Percentiles rank a stretch among this genome's conserved stretches.
phyloP scores from a whole-genome alignment of 805 yeast genomes.

The Candida tammaniensis region DNA sequence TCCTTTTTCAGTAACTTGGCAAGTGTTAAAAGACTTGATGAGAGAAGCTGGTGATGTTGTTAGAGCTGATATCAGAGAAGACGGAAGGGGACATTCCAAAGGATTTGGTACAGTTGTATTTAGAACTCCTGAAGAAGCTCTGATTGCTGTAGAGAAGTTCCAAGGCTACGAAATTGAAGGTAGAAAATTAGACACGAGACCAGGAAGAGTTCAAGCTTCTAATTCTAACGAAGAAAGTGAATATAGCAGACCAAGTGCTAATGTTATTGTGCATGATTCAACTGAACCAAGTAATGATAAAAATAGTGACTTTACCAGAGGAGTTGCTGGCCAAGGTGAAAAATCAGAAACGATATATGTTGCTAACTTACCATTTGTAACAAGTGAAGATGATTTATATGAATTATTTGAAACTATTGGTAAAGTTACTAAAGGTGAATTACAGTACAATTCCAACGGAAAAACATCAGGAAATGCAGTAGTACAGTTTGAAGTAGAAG shows the following conservation, averaged over 20 bases:
- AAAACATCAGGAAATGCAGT: slow-evolving; percentile 84
- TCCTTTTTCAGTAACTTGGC: slow-evolving; percentile 83
- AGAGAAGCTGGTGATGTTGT: slow-evolving; percentile 72
- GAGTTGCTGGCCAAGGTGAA: slow-evolving; percentile 60
- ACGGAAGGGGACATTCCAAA: slow-evolving; percentile 69
- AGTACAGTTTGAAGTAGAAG: slow-evolving; percentile 65
- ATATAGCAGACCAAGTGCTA: slow-evolving; percentile 8
- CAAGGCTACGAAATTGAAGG: slow-evolving; percentile 75
- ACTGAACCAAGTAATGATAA: slow-evolving; percentile 14
- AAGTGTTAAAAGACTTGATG: slow-evolving; percentile 80
- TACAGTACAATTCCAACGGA: slow-evolving; percentile 53
- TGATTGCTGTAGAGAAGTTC: slow-evolving; percentile 64
- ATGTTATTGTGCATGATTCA: slow-evolving; percentile 10
- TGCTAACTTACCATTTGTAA: slow-evolving; percentile 81
- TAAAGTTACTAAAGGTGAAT: slow-evolving; percentile 69
- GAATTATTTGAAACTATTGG: slow-evolving; percentile 88
- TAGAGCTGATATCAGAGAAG: slow-evolving; percentile 75
- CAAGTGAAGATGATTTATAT: slow-evolving; percentile 78
- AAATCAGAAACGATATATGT: slow-evolving; percentile 55
- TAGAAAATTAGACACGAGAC: slow-evolving; percentile 74
- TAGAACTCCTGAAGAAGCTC: slow-evolving; percentile 63
- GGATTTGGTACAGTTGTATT: slow-evolving; percentile 85
- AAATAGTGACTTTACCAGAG: slow-evolving; percentile 61
- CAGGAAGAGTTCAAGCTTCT: slow-evolving; percentile 42
- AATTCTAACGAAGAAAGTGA: slow-evolving; percentile 8